phyloP scores from a whole-genome alignment of 1,139 yeast genomes.

The Yamadazyma oceani region DNA sequence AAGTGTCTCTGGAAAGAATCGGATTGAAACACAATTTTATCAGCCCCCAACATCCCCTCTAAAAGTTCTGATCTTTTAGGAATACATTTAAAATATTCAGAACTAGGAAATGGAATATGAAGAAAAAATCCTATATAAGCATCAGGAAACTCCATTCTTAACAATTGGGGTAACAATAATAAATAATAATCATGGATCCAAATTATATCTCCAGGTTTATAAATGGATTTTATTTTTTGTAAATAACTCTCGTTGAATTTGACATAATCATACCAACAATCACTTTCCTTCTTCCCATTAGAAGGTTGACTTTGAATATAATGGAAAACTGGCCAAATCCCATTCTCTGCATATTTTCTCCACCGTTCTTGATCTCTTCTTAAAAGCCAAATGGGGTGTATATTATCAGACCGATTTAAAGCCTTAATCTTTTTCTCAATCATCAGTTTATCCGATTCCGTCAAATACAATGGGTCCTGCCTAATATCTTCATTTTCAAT shows the following conservation, averaged over 20 bases:
- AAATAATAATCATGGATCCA: conserved; percentile 96
- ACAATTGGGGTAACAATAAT: conserved; percentile 77
- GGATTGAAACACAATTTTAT: conserved; percentile 82
- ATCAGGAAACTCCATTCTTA: conserved; percentile 78
- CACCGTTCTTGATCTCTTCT: conserved; percentile 74
- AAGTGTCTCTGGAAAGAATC: conserved; percentile 88
- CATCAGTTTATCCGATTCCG: conserved; percentile 52
- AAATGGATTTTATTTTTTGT: conserved; percentile 67
- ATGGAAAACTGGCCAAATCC: conserved; percentile 93
- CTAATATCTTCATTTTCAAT: conserved; percentile 22
- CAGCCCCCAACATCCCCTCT: conserved; percentile 91
- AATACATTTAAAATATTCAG: conserved; percentile 89
- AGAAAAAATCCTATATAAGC: conserved; percentile 81
- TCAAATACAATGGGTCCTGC: conserved; percentile 63
- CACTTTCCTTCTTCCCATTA: conserved; percentile 68
- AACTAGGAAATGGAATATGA: conserved; percentile 92
- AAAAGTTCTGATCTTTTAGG: conserved; percentile 79
- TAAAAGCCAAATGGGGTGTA: conserved; percentile 86
- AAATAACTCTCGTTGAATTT: conserved; percentile 89
- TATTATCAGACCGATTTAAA: conserved; percentile 47
- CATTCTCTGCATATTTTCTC: conserved; percentile 87
- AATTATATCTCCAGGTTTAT: conserved; percentile 86
- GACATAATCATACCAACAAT: conserved; percentile 92
- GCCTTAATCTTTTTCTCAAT: conserved; percentile 45
- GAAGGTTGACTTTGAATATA: conserved; percentile 71